These are phyloP conservation scores for Cynanchum wilfordii DNA, from an alignment of 257 asterid species.

Conservation along the genomic window DNA sequence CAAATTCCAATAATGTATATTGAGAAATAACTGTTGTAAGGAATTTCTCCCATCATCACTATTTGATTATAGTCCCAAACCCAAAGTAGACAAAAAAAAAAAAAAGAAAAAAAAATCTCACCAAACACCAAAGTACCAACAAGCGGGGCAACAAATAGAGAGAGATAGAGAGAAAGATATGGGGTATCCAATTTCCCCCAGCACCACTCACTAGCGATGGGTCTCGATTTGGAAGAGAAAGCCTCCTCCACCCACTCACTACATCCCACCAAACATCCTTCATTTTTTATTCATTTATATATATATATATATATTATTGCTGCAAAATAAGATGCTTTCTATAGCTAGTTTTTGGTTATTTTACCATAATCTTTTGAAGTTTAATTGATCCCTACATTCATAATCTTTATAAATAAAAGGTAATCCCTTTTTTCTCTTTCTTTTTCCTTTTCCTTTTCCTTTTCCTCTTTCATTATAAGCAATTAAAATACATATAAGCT, in stretches of 20 bases:
- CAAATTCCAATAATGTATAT: no score
- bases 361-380: neutral
- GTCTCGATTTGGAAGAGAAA: conserved; percentile 46
- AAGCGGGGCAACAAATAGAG: neutral
- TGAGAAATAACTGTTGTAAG: no score
- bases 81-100: no score
- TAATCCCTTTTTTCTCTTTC: neutral
- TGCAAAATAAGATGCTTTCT: neutral
- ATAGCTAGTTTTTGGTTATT: neutral
- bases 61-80: neutral
- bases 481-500: conserved; percentile 8
- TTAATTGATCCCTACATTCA: neutral
- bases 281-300: neutral
- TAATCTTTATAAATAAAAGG: conserved; percentile 6
- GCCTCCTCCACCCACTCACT: conserved; percentile 75
- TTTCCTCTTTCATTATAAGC: conserved; percentile 15
- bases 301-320: neutral
- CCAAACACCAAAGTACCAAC: neutral
- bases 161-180: conserved; percentile 2
- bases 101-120: neutral
- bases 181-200: conserved; percentile 21
- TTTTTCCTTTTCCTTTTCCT: no score
- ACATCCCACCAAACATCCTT: conserved; percentile 35
- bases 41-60: no score
- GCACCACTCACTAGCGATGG: conserved; percentile 80